Evolutionary conservation across 2,329 filamentous ascomycete genomes (phyloP).

Genomic region (Stachybotrys elegans): DNA sequence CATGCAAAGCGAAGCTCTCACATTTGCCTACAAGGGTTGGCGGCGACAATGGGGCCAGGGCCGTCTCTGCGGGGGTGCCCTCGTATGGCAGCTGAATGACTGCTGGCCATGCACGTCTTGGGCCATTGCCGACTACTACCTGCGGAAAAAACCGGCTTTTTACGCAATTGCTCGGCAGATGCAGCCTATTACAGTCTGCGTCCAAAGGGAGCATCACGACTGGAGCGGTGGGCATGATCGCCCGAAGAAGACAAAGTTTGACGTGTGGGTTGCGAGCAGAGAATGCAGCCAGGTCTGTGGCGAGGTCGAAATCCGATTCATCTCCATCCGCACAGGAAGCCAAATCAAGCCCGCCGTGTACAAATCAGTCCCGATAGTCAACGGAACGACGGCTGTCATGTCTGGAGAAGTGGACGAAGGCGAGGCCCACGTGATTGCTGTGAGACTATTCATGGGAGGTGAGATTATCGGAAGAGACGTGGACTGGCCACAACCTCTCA

Average conservation of each 20-base stretch:
- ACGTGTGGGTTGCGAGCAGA: constrained; percentile 34
- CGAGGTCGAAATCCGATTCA: constrained; percentile 24
- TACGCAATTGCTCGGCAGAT: constrained; percentile 42
- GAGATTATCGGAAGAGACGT: constrained; percentile 37
- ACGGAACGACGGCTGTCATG: background rate
- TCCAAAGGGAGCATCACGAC: background rate
- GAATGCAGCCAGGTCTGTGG: constrained; percentile 12
- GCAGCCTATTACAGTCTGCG: constrained; percentile 4
- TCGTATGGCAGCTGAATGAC: constrained; percentile 63
- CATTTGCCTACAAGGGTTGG: constrained; percentile 44
- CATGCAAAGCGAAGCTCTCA: constrained; percentile 42
- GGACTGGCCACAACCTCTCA: constrained; percentile 54
- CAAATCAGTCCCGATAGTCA: constrained; percentile 13
- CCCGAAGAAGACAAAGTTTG: constrained; percentile 10
- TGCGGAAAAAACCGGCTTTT: constrained; percentile 55
- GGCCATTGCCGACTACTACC: constrained; percentile 56
- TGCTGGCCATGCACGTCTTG: constrained; percentile 60
- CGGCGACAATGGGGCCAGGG: constrained; percentile 46
- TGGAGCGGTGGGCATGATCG: constrained; percentile 1
- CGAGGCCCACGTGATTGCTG: background rate
- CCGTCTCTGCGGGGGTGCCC: constrained; percentile 54
- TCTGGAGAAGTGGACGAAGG: background rate
- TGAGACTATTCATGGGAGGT: constrained; percentile 11
- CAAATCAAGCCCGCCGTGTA: constrained; percentile 21
- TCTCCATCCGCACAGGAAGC: constrained; percentile 28